These are phyloP conservation scores for Podaxis mareebaensis DNA, from an alignment of 768 basidiomycete species.

Conservation along the genomic window DNA sequence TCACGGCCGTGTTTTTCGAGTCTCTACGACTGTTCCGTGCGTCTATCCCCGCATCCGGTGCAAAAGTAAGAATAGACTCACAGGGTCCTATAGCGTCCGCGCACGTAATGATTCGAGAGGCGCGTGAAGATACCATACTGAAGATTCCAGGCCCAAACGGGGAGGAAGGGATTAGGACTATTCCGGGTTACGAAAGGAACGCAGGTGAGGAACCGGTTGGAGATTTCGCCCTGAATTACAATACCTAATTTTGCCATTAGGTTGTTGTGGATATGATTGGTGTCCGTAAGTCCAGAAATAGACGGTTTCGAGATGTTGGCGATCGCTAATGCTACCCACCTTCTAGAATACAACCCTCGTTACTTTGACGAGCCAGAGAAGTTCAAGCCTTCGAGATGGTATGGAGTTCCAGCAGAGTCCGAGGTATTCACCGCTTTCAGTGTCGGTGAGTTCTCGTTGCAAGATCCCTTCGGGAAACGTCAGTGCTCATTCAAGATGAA, in stretches of 20 bases:
- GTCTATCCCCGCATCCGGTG: slow-evolving; percentile 19
- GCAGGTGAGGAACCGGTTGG: slow-evolving; percentile 24
- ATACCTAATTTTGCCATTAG: slow-evolving; percentile 18
- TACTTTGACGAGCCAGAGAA: slow-evolving; percentile 49
- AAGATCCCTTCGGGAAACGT: background rate
- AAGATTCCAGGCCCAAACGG: slow-evolving; percentile 41
- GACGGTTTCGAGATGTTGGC: background rate
- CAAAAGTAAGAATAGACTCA: background rate
- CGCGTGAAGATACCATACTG: slow-evolving; percentile 42
- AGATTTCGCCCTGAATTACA: background rate
- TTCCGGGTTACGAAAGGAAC: slow-evolving; percentile 42
- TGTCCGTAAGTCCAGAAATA: slow-evolving; percentile 37
- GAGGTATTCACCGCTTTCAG: slow-evolving; percentile 50
- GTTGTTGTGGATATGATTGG: slow-evolving; percentile 51
- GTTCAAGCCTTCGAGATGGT: slow-evolving; percentile 54
- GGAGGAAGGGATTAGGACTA: slow-evolving; percentile 34
- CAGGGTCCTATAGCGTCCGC: slow-evolving; percentile 34
- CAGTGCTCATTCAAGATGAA: background rate
- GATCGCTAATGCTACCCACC: background rate
- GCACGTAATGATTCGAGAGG: slow-evolving; percentile 41
- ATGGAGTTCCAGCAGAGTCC: slow-evolving; percentile 40
- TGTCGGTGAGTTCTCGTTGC: slow-evolving; percentile 30
- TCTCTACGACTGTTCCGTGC: slow-evolving; percentile 46
- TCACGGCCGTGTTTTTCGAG: slow-evolving; percentile 45
- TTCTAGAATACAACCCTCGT: slow-evolving; percentile 49